Base-by-base conservation (phyloP, 768 basidiomycete species). In the Podaxis rugospora region DNA sequence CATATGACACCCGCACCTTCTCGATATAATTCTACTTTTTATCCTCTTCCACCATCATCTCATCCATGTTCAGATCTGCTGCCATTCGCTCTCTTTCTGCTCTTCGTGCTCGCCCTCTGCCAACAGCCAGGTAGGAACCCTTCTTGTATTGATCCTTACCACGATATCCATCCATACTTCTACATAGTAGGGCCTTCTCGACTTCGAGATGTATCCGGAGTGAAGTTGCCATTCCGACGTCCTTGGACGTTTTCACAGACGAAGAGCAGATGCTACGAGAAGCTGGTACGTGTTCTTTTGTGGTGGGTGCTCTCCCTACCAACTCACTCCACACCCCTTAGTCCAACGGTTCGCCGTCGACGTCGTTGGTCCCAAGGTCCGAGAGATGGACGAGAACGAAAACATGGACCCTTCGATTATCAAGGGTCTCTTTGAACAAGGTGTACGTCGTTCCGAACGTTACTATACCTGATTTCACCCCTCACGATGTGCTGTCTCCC, bases 311-410 rank as follows among this genome's bases (percentile, higher is more conserved):
- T 46, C 39, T 55, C 28, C 13, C 42, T 25, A 27, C 18, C 32
- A 4, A 57, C 35, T 59, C 59, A 61, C 46, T n/a, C 63, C 59
- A 51, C 32, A n/a, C 28, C 37, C 27, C 7, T 69, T 69, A 93
- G 96, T 98, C 23, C 81, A 81, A 67, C 89, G 92, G 27, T 98
- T 98, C 67, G 93, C 95, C 0, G 79, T 83, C 55, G 95, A 98
- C 55, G 88, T 96, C 28, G 85, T 99, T 18, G 91, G 76, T 2
- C 97, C 97, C 51, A 92, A 88, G 72, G 95, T 97, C 61, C 83
- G 87, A 21, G 94, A 95, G 72, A 99, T 99, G 97, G 97, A 99
- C 69, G 97, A 99, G 80, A 90, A 88, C 58, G 96, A 99, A 75
- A 76, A 72, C 59, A 98, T 99, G 96, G 95, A 98, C 70, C 86